Conservation (phyloP, 75 land plant species). For the Selaginella tamariscina region DNA sequence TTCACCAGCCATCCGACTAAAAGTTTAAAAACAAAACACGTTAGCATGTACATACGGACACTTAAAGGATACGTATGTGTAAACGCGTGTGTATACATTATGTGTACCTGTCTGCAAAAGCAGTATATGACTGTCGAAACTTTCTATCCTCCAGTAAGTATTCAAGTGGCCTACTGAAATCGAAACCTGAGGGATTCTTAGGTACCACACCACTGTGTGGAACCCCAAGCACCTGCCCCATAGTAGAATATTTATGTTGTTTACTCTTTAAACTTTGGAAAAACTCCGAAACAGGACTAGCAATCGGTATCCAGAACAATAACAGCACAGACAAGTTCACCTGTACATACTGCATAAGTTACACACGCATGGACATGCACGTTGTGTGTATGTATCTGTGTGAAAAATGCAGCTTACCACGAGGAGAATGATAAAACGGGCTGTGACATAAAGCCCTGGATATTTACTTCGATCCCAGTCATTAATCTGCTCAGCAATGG, state of each 20-base stretch:
- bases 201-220: slow-evolving; percentile 41
- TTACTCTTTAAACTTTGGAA: slow-evolving; percentile 14
- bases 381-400: no score
- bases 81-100: not conserved
- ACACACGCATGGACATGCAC: no score
- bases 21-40: not conserved
- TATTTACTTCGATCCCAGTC: slow-evolving; percentile 27
- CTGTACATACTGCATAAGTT: slow-evolving; percentile 2
- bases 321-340: not conserved
- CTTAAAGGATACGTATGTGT: no score
- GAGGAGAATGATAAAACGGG: slow-evolving; percentile 29
- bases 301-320: slow-evolving; percentile 11
- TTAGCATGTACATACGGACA: no score
- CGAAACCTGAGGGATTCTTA: slow-evolving; percentile 13
- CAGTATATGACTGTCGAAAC: slow-evolving; percentile 45
- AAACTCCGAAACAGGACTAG: not conserved
- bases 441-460: slow-evolving; percentile 28
- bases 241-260: slow-evolving; percentile 24
- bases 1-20: slow-evolving; percentile 61
- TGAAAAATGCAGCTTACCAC: slow-evolving; percentile 18
- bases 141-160: slow-evolving; percentile 36
- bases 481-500: slow-evolving; percentile 30
- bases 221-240: slow-evolving; percentile 50
- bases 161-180: slow-evolving; percentile 40
- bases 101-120: slow-evolving; percentile 49